Percentiles rank a stretch among this genome's conserved stretches.
Evolutionary conservation across 306 rosid species (phyloP).

Genomic region (Vigna hirtella): DNA sequence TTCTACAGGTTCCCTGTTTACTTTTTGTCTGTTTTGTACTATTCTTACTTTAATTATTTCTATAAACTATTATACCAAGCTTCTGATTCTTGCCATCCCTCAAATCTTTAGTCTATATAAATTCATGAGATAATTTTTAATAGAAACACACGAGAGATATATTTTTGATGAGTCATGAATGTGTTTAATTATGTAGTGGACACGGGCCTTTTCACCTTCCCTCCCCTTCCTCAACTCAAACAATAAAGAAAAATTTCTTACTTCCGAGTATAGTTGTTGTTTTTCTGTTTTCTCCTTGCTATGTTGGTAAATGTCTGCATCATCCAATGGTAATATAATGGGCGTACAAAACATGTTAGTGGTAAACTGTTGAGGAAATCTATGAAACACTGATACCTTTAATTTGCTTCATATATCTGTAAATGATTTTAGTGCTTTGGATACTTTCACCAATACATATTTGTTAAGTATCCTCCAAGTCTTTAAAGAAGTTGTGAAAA

Average conservation of each 20-base stretch:
- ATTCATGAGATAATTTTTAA: neutral
- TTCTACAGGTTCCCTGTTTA: neutral
- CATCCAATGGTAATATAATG: neutral
- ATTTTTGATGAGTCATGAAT: neutral
- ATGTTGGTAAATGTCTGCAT: neutral
- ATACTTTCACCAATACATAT: too few relatives aligned
- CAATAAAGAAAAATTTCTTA: neutral
- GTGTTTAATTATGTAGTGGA: neutral
- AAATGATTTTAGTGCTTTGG: too few relatives aligned
- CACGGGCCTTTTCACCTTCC: neutral
- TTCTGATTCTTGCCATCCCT: neutral
- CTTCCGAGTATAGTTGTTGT: neutral
- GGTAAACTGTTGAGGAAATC: neutral
- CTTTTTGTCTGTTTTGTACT: neutral
- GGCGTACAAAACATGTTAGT: neutral
- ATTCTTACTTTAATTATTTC: neutral
- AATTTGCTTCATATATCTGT: too few relatives aligned
- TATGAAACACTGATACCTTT: too few relatives aligned
- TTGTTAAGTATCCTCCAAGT: too few relatives aligned
- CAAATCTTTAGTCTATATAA: constrained; percentile 4
- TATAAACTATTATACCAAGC: neutral
- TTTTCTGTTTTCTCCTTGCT: neutral
- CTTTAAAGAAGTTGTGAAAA: too few relatives aligned
- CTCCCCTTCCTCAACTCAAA: neutral
- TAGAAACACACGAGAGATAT: neutral